phyloP scores from a whole-genome alignment of 441 rosid species.

The Euphorbia corollata region DNA sequence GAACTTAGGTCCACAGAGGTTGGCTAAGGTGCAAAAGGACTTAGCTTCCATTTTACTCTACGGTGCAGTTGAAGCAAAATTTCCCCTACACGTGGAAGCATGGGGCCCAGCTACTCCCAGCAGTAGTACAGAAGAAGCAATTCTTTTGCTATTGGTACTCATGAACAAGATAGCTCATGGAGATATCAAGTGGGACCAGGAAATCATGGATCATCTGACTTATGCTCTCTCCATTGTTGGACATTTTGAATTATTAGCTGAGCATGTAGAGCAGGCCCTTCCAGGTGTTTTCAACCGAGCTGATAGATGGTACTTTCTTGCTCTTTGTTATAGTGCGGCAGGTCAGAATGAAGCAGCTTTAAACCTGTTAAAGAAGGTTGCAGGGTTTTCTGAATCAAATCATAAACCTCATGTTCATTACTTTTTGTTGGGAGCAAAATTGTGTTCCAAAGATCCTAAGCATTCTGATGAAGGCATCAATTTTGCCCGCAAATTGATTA shows the following conservation, averaged over 20 bases:
- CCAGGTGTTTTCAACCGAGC: constrained; percentile 62
- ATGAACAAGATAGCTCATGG: constrained; percentile 56
- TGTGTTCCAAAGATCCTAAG: constrained; percentile 56
- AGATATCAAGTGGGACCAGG: constrained; percentile 70
- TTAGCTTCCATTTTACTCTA: constrained; percentile 67
- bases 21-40: constrained; percentile 67
- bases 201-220: constrained; percentile 69
- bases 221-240: constrained; percentile 70
- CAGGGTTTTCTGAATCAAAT: constrained; percentile 65
- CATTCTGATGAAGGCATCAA: constrained; percentile 56
- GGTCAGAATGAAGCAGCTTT: constrained; percentile 61
- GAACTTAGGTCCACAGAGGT: constrained; percentile 65
- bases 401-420: constrained; percentile 44
- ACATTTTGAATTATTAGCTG: constrained; percentile 56
- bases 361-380: constrained; percentile 58
- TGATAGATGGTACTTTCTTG: constrained; percentile 82
- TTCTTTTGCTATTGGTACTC: constrained; percentile 61
- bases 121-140: constrained; percentile 70
- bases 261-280: constrained; percentile 60
- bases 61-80: constrained; percentile 58
- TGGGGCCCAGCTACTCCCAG: constrained; percentile 38
- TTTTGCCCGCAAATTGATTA: constrained; percentile 48
- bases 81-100: constrained; percentile 34
- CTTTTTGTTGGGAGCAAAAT: constrained; percentile 66
- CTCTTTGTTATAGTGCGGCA: constrained; percentile 76